Base-by-base conservation (phyloP, 2,329 filamentous ascomycete genomes). In the Plectosphaerella plurivora region DNA sequence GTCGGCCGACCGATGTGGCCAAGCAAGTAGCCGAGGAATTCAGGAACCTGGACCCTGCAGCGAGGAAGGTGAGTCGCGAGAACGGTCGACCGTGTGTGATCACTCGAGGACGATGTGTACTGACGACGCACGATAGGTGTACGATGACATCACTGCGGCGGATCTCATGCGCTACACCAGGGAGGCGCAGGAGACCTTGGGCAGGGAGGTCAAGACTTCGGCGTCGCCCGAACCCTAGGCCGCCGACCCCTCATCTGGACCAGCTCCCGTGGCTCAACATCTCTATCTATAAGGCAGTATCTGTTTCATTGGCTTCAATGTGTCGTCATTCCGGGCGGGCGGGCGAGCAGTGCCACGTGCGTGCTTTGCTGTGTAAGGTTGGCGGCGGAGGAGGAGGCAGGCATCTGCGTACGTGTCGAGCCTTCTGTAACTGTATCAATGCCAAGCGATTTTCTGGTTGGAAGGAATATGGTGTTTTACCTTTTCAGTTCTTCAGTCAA, bases 21-120 rank as follows among this genome's bases (percentile, higher is more conserved):
- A 60, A 57, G 54, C 46, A 35, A 5, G 51, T 76, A 14, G 51
- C 51, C 33, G 16, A 54, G 3, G 66, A 73, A 53, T 83, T 78
- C 79, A 76, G 70, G 56, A 49, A 46, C 1, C 50, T 82, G 50
- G 61, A 68, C 41, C 61, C 61, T 1, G 57, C 66, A 1, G 72
- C 79, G 57, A 77, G 74, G 62, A 57, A 69, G 63, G 71, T 74
- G 20, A 47, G 18, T 24, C 37, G 7, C 14, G 16, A 41, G 15
- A 41, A n/a, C 22, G 5, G 22, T 5, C 22, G 22, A 22, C 22
- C 22, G 11, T 14, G 37, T 41, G 4, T 11, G 35, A n/a, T 42
- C 7, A 5, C 15, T 10, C 18, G 11, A 22, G 37, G 15, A 18
- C 16, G 15, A 9, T 7, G 37, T 11, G 16, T 16, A 33, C 45